These are phyloP conservation scores for Trichoderma sp. DNA, from an alignment of 2,329 filamentous ascomycete genomes.

Conservation along the genomic window DNA sequence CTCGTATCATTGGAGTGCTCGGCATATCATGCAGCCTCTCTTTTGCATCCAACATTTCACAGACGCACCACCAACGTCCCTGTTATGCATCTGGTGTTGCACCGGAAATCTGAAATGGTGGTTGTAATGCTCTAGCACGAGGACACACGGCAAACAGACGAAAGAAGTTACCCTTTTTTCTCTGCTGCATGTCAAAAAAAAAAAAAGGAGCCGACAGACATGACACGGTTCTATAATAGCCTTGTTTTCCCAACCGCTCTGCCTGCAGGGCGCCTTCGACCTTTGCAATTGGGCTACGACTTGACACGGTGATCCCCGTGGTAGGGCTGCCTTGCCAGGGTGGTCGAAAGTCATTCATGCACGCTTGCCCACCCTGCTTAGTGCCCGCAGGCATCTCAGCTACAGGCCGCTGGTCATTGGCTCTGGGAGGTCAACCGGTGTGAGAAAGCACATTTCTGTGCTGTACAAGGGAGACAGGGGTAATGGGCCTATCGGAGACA, in stretches of 20 bases:
- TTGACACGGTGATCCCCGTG: conserved; percentile 6
- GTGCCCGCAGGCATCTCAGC: conserved; percentile 4
- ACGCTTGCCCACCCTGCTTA: not conserved
- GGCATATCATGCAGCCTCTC: not conserved
- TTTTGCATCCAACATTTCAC: not conserved
- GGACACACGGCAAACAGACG: not conserved
- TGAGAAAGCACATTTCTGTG: conserved; percentile 9
- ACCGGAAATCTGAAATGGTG: not conserved
- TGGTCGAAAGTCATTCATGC: not conserved
- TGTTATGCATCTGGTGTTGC: not conserved
- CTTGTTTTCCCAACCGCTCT: not conserved
- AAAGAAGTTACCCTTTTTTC: not conserved
- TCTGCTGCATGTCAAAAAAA: not conserved
- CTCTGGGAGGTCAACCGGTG: conserved; percentile 8
- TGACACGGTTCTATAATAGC: not conserved
- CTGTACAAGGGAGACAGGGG: conserved; percentile 9
- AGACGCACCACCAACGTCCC: not conserved
- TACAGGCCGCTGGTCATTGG: not conserved
- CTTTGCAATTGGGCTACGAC: not conserved
- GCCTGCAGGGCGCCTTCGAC: not conserved
- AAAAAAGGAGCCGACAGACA: not conserved
- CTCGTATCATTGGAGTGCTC: conserved; percentile 9
- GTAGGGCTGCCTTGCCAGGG: conserved; percentile 15
- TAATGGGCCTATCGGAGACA: conserved; percentile 8
- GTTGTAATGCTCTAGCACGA: not conserved